Conservation (phyloP, 2,329 filamentous ascomycete genomes). For the Colletotrichum endophyticum region DNA sequence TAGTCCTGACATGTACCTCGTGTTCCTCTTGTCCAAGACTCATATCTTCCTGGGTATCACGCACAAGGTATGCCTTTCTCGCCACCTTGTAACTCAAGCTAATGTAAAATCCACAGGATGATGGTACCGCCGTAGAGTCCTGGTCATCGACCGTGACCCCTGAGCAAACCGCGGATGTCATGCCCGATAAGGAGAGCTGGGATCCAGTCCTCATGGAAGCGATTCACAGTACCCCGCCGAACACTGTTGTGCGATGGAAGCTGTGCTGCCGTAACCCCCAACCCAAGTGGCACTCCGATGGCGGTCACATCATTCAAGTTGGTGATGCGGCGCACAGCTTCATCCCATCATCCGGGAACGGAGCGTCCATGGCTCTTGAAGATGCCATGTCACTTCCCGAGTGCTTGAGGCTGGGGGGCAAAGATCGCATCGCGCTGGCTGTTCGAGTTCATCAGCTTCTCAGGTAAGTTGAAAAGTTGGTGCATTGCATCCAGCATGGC, state of each 20-base stretch:
- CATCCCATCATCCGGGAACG: constrained; percentile 22
- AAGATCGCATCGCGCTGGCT: not conserved
- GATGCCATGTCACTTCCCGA: constrained; percentile 20
- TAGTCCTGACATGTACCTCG: not conserved
- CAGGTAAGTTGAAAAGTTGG: not conserved
- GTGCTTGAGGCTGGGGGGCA: not conserved
- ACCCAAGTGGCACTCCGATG: constrained; percentile 13
- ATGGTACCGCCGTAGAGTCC: not conserved
- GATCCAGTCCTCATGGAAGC: not conserved
- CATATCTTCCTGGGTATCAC: not conserved
- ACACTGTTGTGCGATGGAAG: constrained; percentile 1
- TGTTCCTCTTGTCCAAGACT: not conserved
- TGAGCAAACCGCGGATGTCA: not conserved
- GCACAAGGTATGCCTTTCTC: not conserved
- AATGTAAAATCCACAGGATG: not conserved
- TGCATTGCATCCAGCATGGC: too few relatives aligned
- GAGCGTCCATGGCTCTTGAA: constrained; percentile 24
- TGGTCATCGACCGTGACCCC: not conserved
- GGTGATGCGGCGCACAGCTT: constrained; percentile 26
- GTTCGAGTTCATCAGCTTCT: not conserved
- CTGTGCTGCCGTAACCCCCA: constrained; percentile 17
- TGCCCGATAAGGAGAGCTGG: not conserved
- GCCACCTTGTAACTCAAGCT: not conserved
- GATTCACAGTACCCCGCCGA: not conserved
- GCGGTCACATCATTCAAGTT: constrained; percentile 22